Base-by-base conservation (phyloP, 257 asterid species). In the Solanum rostratum region DNA sequence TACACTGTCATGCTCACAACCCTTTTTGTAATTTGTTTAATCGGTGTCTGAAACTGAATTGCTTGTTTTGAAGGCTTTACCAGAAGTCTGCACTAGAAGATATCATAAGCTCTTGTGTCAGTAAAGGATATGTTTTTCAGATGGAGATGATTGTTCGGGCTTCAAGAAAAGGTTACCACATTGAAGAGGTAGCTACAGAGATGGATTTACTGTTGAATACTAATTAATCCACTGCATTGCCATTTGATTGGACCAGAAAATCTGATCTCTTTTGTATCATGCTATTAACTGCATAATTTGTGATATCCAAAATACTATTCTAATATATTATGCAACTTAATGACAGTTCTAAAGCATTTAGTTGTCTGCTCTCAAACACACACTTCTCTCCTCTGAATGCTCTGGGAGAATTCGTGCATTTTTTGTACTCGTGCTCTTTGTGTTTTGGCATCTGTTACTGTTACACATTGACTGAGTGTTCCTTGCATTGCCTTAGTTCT, bases 111-210 rank as follows among this genome's bases (percentile, higher is more conserved):
- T 93, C 98, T 27, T 93, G 97, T 85, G 99, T 96, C 54, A 93
- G 99, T 89, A 96, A 95, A 88, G 98, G 98, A 50, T 97, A 97
- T 83, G 99, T 97, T 87, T 97, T 97, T 91, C 98, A 97, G 92
- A 97, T 97, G 99, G 99, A 97, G 92, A 97, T 97, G 96, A 97
- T 95, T 68, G 98, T 97, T 80, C 88, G 98, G 85, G 99, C 99
- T 81, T 91, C 98, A 78, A 90, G 98, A 88, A 95, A 95, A 91
- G 93, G 95, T 84, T 95, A 93, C 89, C 91, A 60, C 82, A 93
- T 97, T 85, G 97, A 95, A 89, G 99, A 97, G 98, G 99, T 96
- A 91, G 24, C 74, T 79, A 83, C 60, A 4, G 27, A 49, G 29
- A 50, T 50, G 63, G 57, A 50, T 50, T 50, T 78, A 50, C 27